Evolutionary conservation across 2,329 filamentous ascomycete species (phyloP).

Genomic region (Botrytis fabae): DNA sequence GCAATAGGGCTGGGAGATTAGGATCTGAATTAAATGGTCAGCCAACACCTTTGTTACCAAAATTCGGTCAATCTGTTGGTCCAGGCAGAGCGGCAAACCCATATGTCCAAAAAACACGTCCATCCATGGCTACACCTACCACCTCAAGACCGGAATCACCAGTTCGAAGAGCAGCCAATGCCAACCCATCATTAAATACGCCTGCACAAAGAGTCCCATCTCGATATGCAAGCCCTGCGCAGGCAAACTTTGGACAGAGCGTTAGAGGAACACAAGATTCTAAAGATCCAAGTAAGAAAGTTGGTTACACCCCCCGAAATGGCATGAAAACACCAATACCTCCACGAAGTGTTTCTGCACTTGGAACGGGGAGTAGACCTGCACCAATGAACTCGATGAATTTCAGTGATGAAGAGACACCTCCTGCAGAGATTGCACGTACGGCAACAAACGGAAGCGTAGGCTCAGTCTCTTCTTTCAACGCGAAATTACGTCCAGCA

Average conservation of each 20-base stretch:
- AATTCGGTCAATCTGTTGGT: conserved; percentile 87
- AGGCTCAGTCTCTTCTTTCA: conserved; percentile 57
- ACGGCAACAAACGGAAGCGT: conserved; percentile 53
- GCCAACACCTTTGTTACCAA: conserved; percentile 65
- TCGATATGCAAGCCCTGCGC: conserved; percentile 63
- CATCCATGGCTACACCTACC: conserved; percentile 67
- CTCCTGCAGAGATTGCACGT: conserved; percentile 53
- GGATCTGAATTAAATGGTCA: conserved; percentile 61
- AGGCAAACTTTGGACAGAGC: conserved; percentile 63
- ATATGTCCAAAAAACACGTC: conserved; percentile 67
- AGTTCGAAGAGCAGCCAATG: conserved; percentile 64
- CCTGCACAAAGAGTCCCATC: conserved; percentile 53
- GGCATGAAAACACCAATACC: conserved; percentile 52
- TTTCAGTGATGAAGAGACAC: conserved; percentile 59
- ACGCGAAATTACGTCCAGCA: conserved; percentile 52
- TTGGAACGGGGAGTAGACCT: conserved; percentile 46
- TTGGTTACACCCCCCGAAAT: conserved; percentile 47
- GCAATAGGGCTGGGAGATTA: conserved; percentile 49
- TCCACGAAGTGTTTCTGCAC: conserved; percentile 59
- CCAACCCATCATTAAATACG: conserved; percentile 57
- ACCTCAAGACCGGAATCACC: conserved; percentile 76
- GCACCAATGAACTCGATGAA: conserved; percentile 46
- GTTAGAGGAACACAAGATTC: conserved; percentile 55
- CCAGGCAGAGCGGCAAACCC: conserved; percentile 69
- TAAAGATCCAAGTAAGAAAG: conserved; percentile 61